These are phyloP conservation scores for Moesziomyces sp. DNA, from an alignment of 1,284 basidiomycete species.

Conservation along the genomic window DNA sequence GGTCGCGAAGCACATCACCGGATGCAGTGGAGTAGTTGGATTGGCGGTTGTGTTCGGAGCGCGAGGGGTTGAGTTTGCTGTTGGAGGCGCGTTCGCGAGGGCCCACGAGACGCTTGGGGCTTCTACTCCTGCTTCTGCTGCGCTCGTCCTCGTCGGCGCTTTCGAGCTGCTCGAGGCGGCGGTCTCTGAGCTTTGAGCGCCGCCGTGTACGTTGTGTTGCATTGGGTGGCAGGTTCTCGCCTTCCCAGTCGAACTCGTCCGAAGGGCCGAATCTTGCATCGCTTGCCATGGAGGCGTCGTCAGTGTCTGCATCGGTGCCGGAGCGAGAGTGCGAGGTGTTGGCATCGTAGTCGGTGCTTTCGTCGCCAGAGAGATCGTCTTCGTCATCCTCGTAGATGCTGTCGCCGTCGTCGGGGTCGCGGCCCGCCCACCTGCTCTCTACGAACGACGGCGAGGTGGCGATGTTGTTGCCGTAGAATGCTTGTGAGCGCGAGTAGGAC, in stretches of 20 bases:
- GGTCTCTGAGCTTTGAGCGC: conserved; percentile 30
- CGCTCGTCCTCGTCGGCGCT: conserved; percentile 45
- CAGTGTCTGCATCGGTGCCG: conserved; percentile 41
- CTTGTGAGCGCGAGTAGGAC: conserved; percentile 67
- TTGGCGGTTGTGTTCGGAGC: not conserved
- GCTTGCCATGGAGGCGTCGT: conserved; percentile 30
- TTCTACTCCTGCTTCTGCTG: conserved; percentile 46
- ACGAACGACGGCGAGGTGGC: conserved; percentile 65
- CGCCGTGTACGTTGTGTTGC: conserved; percentile 24
- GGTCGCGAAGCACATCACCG: conserved; percentile 44
- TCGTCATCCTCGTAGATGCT: conserved; percentile 52
- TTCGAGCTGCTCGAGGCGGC: conserved; percentile 31
- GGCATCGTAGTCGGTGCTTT: conserved; percentile 20
- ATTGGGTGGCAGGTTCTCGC: conserved; percentile 51
- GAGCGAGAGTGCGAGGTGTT: conserved; percentile 17
- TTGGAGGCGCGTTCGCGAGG: conserved; percentile 17
- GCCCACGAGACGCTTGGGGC: conserved; percentile 43
- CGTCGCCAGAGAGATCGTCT: conserved; percentile 37
- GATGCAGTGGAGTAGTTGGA: conserved; percentile 19
- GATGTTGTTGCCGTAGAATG: conserved; percentile 67
- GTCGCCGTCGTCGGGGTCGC: conserved; percentile 58
- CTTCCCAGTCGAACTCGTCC: conserved; percentile 45
- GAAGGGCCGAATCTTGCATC: conserved; percentile 28
- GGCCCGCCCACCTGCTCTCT: conserved; percentile 61
- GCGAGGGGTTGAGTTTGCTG: conserved; percentile 23